Evolutionary conservation across 139 green algal species (phyloP).

Genomic region (Micromonas pusilla): DNA sequence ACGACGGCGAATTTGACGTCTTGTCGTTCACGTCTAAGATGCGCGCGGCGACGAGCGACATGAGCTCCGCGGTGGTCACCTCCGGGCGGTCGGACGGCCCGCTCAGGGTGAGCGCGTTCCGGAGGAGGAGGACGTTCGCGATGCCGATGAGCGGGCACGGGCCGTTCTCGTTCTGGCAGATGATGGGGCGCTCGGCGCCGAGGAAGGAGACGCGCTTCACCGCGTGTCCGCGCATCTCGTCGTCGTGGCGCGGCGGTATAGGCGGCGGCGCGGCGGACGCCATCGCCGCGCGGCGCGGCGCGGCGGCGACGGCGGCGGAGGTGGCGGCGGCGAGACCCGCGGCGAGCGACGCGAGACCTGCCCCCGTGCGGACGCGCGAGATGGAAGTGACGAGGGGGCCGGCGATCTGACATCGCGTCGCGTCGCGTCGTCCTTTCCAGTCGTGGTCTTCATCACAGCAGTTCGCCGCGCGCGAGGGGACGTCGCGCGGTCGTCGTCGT

Average conservation of each 20-base stretch:
- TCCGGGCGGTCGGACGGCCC: neutral
- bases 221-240: constrained; percentile 28
- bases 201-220: constrained; percentile 51
- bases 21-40: constrained; percentile 5
- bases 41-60: neutral
- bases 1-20: neutral
- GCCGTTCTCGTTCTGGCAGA: constrained; percentile 87
- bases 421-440: too few relatives aligned
- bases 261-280: neutral
- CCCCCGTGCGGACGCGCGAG: too few relatives aligned
- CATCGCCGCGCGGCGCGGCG: neutral
- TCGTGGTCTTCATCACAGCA: too few relatives aligned
- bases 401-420: too few relatives aligned
- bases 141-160: constrained; percentile 89
- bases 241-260: neutral
- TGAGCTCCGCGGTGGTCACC: constrained; percentile 2
- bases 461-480: too few relatives aligned
- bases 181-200: constrained; percentile 48
- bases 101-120: neutral
- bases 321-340: too few relatives aligned
- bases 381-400: too few relatives aligned
- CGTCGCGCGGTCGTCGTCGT: too few relatives aligned
- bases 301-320: neutral
- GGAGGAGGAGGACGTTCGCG: constrained; percentile 15
- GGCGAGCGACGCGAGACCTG: too few relatives aligned